Percentiles rank a stretch among this genome's conserved stretches.
Evolutionary conservation across 179 eudicot genomes (phyloP).

Genomic region (Carnegiea gigantea): DNA sequence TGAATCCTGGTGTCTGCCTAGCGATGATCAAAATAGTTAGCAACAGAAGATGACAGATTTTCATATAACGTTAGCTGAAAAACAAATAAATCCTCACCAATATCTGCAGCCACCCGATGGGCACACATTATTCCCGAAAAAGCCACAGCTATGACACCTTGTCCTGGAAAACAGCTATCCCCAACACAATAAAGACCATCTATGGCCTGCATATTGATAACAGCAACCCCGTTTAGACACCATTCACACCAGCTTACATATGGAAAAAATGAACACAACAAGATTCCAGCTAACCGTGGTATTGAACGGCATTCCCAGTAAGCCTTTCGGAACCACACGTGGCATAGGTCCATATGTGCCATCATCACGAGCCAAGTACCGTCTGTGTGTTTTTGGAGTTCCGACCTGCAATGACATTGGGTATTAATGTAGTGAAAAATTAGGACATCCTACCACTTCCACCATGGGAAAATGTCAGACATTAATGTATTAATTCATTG

Average conservation of each 20-base stretch:
- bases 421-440: not conserved
- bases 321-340: slow-evolving; percentile 68
- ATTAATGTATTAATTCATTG: not conserved
- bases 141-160: slow-evolving; percentile 99
- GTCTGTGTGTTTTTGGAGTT: slow-evolving; percentile 93
- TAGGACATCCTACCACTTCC: not conserved
- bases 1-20: not conserved
- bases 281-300: slow-evolving; percentile 67
- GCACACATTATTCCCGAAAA: slow-evolving; percentile 99
- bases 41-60: not conserved
- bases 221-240: slow-evolving; percentile 12
- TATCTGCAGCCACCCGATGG: slow-evolving; percentile 94
- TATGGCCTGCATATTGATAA: slow-evolving; percentile 61
- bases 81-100: slow-evolving; percentile 46
- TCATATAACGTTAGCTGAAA: not conserved
- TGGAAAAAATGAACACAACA: not conserved
- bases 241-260: not conserved
- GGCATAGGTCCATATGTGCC: slow-evolving; percentile 99
- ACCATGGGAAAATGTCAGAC: not conserved
- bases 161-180: slow-evolving; percentile 99
- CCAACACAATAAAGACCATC: slow-evolving; percentile 97
- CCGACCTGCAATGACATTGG: slow-evolving; percentile 62
- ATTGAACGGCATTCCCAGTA: slow-evolving; percentile 97
- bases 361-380: slow-evolving; percentile 94
- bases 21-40: not conserved